Base-by-base conservation (phyloP, 176 grass and related monocot genomes). In the Eragrostis nindensis region DNA sequence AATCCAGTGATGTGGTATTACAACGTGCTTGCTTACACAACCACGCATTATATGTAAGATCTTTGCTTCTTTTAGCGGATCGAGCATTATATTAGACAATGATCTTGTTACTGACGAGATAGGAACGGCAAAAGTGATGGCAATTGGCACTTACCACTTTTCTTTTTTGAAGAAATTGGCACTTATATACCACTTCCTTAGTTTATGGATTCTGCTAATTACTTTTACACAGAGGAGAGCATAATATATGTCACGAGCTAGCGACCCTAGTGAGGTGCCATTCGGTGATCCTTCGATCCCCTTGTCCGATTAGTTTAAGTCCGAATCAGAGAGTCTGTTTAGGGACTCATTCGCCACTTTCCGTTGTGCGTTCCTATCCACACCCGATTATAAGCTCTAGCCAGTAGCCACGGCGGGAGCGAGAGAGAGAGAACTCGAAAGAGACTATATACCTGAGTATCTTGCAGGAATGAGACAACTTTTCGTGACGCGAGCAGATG, bases 301-400 rank as follows among this genome's bases (percentile, higher is more conserved):
- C 21, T 59, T 1, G 22, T 24, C n/a, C 8, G 55, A 59, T 59
- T 59, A 24, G 6, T 59, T 59, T 59, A 59, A 59, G n/a, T 22
- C 55, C n/a, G 57, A 27, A 61, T 27, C 57, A 14, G 22, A 27
- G 57, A 0, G 24, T 12, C 57, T 0, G 57, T 10, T 5, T 52
- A 52, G 11, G 3, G 57, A 25, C 57, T 11, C 57, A 61, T 9
- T 61, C 57, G 24, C 24, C 24, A 61, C 57, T 61, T 27, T 22
- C 56, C 57, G 5, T 27, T 61, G 22, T 61, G 57, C 57, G 57
- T 61, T 61, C 57, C 57, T 61, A 61, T 61, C 57, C 57, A 61
- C 10, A 61, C 13, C 57, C 11, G 24, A 61, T 61, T 61, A 14
- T 11, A 59, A 59, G n/a, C 22, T 27, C 9, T 25, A 11, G 1